Percentiles rank a stretch among this genome's conserved stretches.
Conservation (phyloP, 2,329 filamentous ascomycete genomes). For the Venturia pyrina region DNA sequence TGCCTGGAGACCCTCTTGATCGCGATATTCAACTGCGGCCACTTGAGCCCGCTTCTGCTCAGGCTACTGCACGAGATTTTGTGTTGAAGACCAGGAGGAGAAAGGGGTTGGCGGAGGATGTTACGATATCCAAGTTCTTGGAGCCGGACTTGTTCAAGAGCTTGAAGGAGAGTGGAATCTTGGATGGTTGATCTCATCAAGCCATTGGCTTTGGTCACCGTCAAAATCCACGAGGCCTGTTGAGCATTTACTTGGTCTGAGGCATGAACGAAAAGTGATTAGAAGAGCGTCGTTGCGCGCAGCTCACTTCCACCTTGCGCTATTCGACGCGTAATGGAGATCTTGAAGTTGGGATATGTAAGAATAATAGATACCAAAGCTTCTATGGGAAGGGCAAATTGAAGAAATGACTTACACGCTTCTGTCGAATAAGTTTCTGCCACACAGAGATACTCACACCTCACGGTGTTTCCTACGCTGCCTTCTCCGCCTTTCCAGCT, state of each 20-base stretch:
- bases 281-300: not conserved
- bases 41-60: conserved; percentile 76
- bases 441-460: too few species aligned
- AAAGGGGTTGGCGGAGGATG: conserved; percentile 91
- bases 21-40: conserved; percentile 72
- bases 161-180: conserved; percentile 76
- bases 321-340: not conserved
- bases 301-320: not conserved
- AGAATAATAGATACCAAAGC: not conserved
- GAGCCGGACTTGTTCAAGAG: conserved; percentile 88
- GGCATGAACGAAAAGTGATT: not conserved
- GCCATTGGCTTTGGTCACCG: not conserved
- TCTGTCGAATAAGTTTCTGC: too few species aligned
- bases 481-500: not conserved
- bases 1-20: conserved; percentile 91
- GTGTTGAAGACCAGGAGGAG: conserved; percentile 88
- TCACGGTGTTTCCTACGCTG: too few species aligned
- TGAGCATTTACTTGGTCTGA: not conserved
- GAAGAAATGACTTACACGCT: not conserved
- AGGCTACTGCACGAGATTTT: conserved; percentile 89
- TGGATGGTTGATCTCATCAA: conserved; percentile 45
- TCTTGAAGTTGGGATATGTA: not conserved
- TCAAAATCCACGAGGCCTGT: not conserved
- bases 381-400: not conserved
- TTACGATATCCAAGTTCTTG: conserved; percentile 90